These are phyloP conservation scores for Laburnicola sp. DNA, from an alignment of 2,329 filamentous ascomycete species.

Conservation along the genomic window DNA sequence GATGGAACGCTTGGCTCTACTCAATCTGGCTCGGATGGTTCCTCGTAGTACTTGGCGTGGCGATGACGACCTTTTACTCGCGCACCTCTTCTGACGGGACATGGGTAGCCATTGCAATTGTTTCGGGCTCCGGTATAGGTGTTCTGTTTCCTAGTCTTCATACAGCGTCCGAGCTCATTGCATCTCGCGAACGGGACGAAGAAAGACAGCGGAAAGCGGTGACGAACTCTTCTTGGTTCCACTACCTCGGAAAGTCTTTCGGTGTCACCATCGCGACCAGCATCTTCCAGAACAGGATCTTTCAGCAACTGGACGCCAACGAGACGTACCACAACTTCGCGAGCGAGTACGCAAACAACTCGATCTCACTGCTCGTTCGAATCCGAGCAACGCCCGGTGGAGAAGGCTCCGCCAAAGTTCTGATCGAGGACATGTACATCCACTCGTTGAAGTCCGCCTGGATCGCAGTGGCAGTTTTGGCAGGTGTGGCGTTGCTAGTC, in stretches of 20 bases:
- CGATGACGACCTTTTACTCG: slow-evolving; percentile 49
- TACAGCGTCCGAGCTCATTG: slow-evolving; percentile 43
- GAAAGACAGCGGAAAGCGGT: slow-evolving; percentile 34
- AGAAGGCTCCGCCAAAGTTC: slow-evolving; percentile 12
- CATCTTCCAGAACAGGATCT: slow-evolving; percentile 46
- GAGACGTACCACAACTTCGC: slow-evolving; percentile 24
- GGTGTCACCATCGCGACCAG: slow-evolving; percentile 51
- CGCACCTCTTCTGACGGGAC: slow-evolving; percentile 39
- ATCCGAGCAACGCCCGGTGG: slow-evolving; percentile 24
- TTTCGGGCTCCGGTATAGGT: slow-evolving; percentile 49
- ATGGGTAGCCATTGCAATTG: slow-evolving; percentile 51
- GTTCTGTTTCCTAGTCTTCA: slow-evolving; percentile 48
- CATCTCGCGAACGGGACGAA: slow-evolving; percentile 8
- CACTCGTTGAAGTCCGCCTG: slow-evolving; percentile 32
- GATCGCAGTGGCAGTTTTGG: slow-evolving; percentile 34
- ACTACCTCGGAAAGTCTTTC: slow-evolving; percentile 54
- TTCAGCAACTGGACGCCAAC: slow-evolving; percentile 22
- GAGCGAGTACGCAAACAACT: slow-evolving; percentile 24
- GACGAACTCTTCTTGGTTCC: slow-evolving; percentile 52
- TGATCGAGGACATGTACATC: slow-evolving; percentile 30
- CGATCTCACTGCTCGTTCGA: slow-evolving; percentile 28
- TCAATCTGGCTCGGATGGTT: slow-evolving; percentile 35
- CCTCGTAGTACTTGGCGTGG: slow-evolving; percentile 48
- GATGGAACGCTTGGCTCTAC: slow-evolving; percentile 26
- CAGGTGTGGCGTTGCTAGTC: slow-evolving; percentile 24